A percentile compares a stretch with the other conserved stretches of the same genome.
phyloP scores from a whole-genome alignment of 208 protist genomes.

The Trypanosoma lewisi region DNA sequence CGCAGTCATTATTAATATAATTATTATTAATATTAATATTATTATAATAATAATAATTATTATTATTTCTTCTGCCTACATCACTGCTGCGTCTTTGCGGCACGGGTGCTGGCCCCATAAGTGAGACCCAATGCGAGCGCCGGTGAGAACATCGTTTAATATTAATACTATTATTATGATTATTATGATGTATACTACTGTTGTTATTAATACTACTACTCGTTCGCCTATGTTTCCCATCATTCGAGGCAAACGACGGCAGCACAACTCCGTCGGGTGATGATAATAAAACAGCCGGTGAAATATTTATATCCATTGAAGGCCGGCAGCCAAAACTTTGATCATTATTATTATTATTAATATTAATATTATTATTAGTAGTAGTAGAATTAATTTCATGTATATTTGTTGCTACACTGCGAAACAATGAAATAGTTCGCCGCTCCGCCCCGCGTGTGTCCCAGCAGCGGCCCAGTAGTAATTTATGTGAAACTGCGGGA shows the following conservation, averaged over 20 bases:
- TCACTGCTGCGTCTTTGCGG: not conserved
- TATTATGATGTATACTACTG: not conserved
- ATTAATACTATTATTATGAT: not conserved
- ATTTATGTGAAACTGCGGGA: constrained; percentile 72
- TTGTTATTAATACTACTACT: not conserved
- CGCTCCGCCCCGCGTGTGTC: constrained; percentile 56
- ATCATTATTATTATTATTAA: no score
- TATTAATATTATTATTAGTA: no score
- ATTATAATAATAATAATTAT: no score
- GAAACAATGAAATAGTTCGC: constrained; percentile 35
- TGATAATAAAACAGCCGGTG: not conserved
- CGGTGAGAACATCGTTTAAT: not conserved
- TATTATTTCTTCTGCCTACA: no score
- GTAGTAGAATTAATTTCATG: no score
- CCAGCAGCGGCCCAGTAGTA: constrained; percentile 74
- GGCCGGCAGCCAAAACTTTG: no score
- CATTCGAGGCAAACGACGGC: not conserved
- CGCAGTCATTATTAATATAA: no score
- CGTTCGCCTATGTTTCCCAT: not conserved
- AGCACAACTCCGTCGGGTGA: not conserved
- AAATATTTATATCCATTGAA: no score
- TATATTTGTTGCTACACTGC: no score
- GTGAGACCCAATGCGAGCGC: constrained; percentile 23
- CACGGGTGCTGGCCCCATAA: not conserved
- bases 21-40: no score